Conservation (phyloP, 2,329 filamentous ascomycete genomes). For the Emmonsia crescens region DNA sequence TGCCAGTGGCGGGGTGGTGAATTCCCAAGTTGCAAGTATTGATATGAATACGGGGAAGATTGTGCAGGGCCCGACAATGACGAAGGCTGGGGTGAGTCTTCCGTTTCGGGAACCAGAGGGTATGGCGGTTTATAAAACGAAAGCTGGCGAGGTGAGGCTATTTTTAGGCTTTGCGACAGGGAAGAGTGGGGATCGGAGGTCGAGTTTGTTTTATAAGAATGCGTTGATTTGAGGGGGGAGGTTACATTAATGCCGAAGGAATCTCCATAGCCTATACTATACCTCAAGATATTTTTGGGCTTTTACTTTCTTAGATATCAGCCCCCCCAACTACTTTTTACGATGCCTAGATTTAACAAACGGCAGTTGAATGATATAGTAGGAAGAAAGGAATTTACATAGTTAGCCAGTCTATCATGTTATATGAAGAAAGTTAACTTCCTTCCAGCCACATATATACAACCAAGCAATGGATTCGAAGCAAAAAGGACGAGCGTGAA, state of each 20-base stretch:
- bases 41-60: slow-evolving; percentile 16
- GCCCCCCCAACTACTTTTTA: too few relatives aligned
- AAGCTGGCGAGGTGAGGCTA: slow-evolving; percentile 13
- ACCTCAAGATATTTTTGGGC: neutral
- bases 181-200: slow-evolving; percentile 11
- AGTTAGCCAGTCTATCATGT: too few relatives aligned
- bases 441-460: too few relatives aligned
- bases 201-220: slow-evolving; percentile 17
- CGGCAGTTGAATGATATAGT: too few relatives aligned
- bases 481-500: neutral
- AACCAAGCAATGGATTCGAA: too few relatives aligned
- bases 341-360: too few relatives aligned
- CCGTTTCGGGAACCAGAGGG: slow-evolving; percentile 16
- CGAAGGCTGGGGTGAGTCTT: slow-evolving; percentile 15
- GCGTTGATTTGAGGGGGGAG: slow-evolving; percentile 7
- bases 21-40: slow-evolving; percentile 13
- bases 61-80: slow-evolving; percentile 14
- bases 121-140: slow-evolving; percentile 16
- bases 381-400: too few relatives aligned
- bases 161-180: slow-evolving; percentile 18
- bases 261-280: too few relatives aligned
- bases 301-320: too few relatives aligned
- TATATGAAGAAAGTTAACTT: too few relatives aligned
- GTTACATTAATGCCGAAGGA: neutral
- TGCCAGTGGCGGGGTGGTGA: slow-evolving; percentile 8